Percentiles rank a stretch among this genome's conserved stretches.
Conservation (phyloP, 2,329 filamentous ascomycete species). For the Talaromyces albobiverticillius region DNA sequence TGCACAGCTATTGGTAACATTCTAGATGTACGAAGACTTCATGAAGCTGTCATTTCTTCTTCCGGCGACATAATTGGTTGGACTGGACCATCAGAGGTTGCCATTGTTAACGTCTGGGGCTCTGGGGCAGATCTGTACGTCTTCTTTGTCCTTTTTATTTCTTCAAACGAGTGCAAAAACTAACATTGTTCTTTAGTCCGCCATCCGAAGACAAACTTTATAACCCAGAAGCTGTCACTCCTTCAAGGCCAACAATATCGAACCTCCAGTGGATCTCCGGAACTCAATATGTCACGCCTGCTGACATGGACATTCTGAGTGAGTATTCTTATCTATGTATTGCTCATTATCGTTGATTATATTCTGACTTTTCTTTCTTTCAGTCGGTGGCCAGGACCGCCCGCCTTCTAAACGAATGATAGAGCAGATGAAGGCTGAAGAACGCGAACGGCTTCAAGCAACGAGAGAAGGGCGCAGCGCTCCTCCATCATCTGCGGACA, state of each 20-base stretch:
- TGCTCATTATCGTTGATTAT: not conserved
- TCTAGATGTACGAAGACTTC: slow-evolving; percentile 70
- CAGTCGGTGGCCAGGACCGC: slow-evolving; percentile 77
- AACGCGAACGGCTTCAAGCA: slow-evolving; percentile 52
- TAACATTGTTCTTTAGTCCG: slow-evolving; percentile 34
- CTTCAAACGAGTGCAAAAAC: not conserved
- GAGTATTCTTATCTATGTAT: slow-evolving; percentile 19
- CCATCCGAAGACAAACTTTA: slow-evolving; percentile 67
- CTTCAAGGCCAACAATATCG: slow-evolving; percentile 85
- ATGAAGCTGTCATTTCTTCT: slow-evolving; percentile 67
- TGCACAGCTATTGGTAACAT: slow-evolving; percentile 61
- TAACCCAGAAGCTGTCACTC: slow-evolving; percentile 71
- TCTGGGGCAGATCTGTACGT: slow-evolving; percentile 63
- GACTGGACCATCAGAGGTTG: slow-evolving; percentile 83
- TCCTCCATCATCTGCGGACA: slow-evolving; percentile 23
- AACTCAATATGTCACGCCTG: slow-evolving; percentile 82
- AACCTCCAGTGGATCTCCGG: slow-evolving; percentile 96
- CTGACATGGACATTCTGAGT: slow-evolving; percentile 83
- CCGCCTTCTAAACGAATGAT: slow-evolving; percentile 87
- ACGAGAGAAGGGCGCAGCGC: slow-evolving; percentile 35
- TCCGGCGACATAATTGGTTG: slow-evolving; percentile 84
- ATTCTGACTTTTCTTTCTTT: not conserved
- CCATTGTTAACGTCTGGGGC: slow-evolving; percentile 81
- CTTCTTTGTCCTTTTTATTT: not conserved
- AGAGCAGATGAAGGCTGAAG: slow-evolving; percentile 72